Evolutionary conservation across 495 filamentous ascomycete species (phyloP).

Genomic region (Trichoderma parareesei): DNA sequence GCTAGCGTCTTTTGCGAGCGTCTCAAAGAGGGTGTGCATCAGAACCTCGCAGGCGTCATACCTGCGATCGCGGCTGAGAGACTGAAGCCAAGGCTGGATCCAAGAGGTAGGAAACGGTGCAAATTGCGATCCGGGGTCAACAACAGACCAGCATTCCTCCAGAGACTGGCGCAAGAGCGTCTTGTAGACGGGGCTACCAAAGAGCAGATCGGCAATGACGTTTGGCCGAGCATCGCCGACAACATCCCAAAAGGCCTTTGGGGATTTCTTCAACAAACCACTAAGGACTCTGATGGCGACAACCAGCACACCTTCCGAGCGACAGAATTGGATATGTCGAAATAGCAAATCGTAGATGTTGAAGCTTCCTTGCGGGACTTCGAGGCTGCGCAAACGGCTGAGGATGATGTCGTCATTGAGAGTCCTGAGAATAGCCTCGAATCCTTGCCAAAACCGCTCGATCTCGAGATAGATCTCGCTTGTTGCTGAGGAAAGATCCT

Average conservation of each 20-base stretch:
- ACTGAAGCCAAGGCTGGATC: slow-evolving; percentile 66
- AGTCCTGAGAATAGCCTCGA: slow-evolving; percentile 58
- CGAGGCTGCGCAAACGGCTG: slow-evolving; percentile 67
- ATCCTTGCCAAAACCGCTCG: slow-evolving; percentile 65
- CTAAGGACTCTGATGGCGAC: slow-evolving; percentile 58
- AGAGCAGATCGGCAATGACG: slow-evolving; percentile 65
- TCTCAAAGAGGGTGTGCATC: slow-evolving; percentile 58
- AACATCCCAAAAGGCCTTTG: slow-evolving; percentile 77
- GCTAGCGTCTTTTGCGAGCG: slow-evolving; percentile 45
- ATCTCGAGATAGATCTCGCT: slow-evolving; percentile 36
- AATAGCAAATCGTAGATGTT: slow-evolving; percentile 70
- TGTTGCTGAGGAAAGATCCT: slow-evolving; percentile 25
- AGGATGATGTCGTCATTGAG: slow-evolving; percentile 69
- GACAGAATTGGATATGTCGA: slow-evolving; percentile 56
- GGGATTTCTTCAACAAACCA: slow-evolving; percentile 60
- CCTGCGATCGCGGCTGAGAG: slow-evolving; percentile 61
- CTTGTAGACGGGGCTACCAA: slow-evolving; percentile 61
- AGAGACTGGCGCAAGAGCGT: slow-evolving; percentile 49
- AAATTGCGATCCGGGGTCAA: slow-evolving; percentile 45
- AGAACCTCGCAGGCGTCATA: slow-evolving; percentile 65
- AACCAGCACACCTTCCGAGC: slow-evolving; percentile 48
- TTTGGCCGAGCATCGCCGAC: slow-evolving; percentile 70
- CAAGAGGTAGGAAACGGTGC: slow-evolving; percentile 52
- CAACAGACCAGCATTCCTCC: slow-evolving; percentile 18
- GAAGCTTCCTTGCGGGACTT: slow-evolving; percentile 38